Percentiles rank a stretch among this genome's conserved stretches.
Evolutionary conservation across 2,329 filamentous ascomycete species (phyloP).

Genomic region (Venturia effusa): DNA sequence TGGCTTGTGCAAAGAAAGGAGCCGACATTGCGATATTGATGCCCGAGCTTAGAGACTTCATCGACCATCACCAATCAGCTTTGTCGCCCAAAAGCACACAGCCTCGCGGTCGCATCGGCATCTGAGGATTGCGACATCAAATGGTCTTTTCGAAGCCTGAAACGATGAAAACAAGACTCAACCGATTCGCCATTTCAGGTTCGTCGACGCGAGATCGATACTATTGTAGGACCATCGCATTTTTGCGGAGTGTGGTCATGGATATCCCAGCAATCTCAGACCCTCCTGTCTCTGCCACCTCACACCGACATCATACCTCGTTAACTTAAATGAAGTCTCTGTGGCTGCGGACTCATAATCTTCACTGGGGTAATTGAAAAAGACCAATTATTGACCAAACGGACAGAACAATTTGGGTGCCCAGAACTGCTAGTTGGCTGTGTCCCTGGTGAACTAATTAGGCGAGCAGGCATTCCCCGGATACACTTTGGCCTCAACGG

Average conservation of each 20-base stretch:
- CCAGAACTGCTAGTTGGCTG: background rate
- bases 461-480: background rate
- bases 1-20: no score
- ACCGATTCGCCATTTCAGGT: background rate
- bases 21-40: no score
- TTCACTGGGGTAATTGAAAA: background rate
- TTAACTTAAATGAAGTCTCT: background rate
- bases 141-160: no score
- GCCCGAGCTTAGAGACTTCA: no score
- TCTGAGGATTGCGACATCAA: no score
- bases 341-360: background rate
- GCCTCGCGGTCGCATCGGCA: no score
- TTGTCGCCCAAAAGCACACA: no score
- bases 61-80: no score
- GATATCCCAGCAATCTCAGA: background rate
- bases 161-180: no score
- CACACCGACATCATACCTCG: background rate
- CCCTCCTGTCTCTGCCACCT: background rate
- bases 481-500: background rate
- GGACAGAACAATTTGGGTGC: background rate
- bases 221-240: background rate
- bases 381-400: background rate
- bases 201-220: background rate
- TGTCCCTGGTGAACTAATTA: background rate
- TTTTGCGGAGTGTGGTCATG: background rate